Base-by-base conservation (phyloP, 768 basidiomycete genomes). In the Favolaschia claudopus region DNA sequence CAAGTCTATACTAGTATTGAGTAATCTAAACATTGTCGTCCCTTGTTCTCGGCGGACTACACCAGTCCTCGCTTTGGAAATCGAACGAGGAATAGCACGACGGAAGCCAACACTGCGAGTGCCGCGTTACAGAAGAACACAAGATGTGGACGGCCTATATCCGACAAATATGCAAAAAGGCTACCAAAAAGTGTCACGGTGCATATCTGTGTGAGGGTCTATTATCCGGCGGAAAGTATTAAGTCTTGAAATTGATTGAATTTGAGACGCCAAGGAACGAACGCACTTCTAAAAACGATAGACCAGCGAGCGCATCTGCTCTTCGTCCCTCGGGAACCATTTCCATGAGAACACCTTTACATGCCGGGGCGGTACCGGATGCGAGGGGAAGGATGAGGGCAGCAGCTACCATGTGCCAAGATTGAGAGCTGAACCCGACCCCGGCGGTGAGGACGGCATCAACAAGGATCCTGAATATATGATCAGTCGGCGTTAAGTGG, bases 101-200 rank as follows among this genome's bases (percentile, higher is more conserved):
- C 24, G 9, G 62, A 55, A 2, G 56, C 52, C 19, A 46, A 7
- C 32, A 63, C n/a, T 33, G 62, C 62, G 13, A 56, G 39, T 10
- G 50, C 40, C 8, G 62, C 51, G 22, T 63, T 63, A 42, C 52
- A 63, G 29, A 63, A 32, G 20, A 63, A 63, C 32, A 63, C 62
- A 9, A 54, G 31, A 20, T 63, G 58, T n/a, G 56, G 55, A 19
- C 19, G 38, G 17, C 56, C 62, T 4, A 63, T n/a, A 1, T 22
- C 33, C 10, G 62, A 58, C 4, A 63, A 47, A n/a, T 55, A 38
- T 3, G 62, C 56, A 22, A 63, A 63, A 2, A 63, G 51, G 15
- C 40, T 47, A 31, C 57, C 62, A 44, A 55, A 63, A 20, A 63
- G 33, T 14, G 62, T 38, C 2, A 60, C 57, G 5, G 58, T 63